These are phyloP conservation scores for Candida mattraensis DNA, from an alignment of 805 yeast species.

Conservation along the genomic window DNA sequence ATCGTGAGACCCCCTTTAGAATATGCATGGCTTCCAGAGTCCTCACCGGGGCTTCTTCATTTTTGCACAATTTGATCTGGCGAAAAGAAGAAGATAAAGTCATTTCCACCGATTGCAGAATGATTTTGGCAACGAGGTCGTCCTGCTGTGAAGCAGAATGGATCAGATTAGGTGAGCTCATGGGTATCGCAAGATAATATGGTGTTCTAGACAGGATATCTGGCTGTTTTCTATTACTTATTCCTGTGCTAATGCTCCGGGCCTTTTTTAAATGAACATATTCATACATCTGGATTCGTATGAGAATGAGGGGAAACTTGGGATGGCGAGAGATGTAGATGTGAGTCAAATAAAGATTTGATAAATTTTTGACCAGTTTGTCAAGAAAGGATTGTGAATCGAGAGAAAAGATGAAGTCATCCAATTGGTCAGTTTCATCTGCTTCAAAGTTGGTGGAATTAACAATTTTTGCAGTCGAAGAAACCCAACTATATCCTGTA, in stretches of 20 bases:
- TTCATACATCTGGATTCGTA: constrained; percentile 72
- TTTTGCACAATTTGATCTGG: constrained; percentile 40
- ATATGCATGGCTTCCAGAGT: constrained; percentile 58
- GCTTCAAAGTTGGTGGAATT: constrained; percentile 21
- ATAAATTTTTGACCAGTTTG: constrained; percentile 45
- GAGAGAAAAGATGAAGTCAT: constrained; percentile 36
- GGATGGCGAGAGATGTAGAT: constrained; percentile 69
- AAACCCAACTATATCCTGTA: constrained; percentile 43
- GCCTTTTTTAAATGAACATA: constrained; percentile 25
- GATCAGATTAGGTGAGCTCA: constrained; percentile 63
- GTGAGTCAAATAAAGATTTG: constrained; percentile 57
- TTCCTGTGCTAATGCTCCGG: constrained; percentile 2
- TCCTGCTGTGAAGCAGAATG: constrained; percentile 45
- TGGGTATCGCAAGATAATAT: constrained; percentile 64
- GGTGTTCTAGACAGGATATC: constrained; percentile 58
- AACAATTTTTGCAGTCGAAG: constrained; percentile 44
- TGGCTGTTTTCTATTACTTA: constrained; percentile 26
- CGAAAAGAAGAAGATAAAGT: constrained; percentile 47
- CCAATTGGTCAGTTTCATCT: constrained; percentile 22
- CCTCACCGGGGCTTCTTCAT: constrained; percentile 37
- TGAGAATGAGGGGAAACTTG: constrained; percentile 53
- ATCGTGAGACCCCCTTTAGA: constrained; percentile 61
- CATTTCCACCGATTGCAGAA: constrained; percentile 60
- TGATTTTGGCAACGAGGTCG: constrained; percentile 49
- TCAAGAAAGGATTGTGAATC: constrained; percentile 54